Conservation (phyloP, 495 filamentous ascomycete species). For the Glarea lozoyensis region DNA sequence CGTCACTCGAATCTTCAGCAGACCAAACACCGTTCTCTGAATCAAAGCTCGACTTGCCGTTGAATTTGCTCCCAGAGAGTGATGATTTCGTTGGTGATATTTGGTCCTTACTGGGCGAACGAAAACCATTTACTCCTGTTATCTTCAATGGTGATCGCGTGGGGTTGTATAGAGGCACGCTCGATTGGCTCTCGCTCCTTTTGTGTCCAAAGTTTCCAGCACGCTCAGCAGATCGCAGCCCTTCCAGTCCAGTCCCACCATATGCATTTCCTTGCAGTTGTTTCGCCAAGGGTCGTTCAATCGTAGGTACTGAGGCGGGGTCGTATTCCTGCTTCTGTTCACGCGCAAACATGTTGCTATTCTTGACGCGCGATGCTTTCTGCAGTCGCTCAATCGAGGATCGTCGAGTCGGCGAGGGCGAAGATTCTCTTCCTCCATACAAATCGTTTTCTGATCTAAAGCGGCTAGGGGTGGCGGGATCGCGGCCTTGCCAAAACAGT, state of each 20-base stretch:
- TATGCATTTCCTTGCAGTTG: slow-evolving; percentile 57
- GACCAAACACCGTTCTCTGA: slow-evolving; percentile 63
- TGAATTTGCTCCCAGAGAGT: slow-evolving; percentile 62
- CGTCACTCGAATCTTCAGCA: slow-evolving; percentile 47
- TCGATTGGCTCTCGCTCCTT: slow-evolving; percentile 38
- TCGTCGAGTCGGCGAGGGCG: slow-evolving; percentile 62
- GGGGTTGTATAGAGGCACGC: slow-evolving; percentile 32
- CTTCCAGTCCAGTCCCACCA: slow-evolving; percentile 35
- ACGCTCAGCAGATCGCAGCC: slow-evolving; percentile 33
- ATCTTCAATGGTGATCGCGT: slow-evolving; percentile 11
- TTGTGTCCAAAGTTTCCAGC: slow-evolving; percentile 28
- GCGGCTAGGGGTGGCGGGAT: slow-evolving; percentile 53
- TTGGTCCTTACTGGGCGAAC: slow-evolving; percentile 64
- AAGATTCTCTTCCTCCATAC: slow-evolving; percentile 46
- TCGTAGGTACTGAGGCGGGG: slow-evolving; percentile 60
- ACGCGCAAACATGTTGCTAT: slow-evolving; percentile 88
- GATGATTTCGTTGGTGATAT: slow-evolving; percentile 81
- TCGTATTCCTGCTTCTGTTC: slow-evolving; percentile 88
- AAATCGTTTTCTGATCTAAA: slow-evolving; percentile 61
- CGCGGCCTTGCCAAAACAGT: slow-evolving; percentile 78
- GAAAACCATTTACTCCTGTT: slow-evolving; percentile 26
- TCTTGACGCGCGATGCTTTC: slow-evolving; percentile 88
- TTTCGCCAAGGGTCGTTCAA: slow-evolving; percentile 71
- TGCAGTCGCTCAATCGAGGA: slow-evolving; percentile 91
- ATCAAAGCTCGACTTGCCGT: slow-evolving; percentile 55